Evolutionary conservation across 257 asterid species (phyloP).

Genomic region (Euphrasia confusa): DNA sequence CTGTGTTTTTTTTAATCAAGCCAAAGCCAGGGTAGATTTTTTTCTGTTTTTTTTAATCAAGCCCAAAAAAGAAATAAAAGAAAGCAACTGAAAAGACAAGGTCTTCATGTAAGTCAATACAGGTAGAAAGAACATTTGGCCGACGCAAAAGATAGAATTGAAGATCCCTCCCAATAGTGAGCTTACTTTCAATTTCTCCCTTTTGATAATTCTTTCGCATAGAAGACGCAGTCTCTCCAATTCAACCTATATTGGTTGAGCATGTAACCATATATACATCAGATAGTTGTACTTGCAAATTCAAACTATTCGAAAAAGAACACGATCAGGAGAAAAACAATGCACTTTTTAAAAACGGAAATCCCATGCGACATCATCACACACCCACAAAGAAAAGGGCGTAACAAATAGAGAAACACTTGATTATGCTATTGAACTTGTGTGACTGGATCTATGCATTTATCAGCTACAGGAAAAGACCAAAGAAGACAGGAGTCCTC

Average conservation of each 20-base stretch:
- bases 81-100: conserved; percentile 14
- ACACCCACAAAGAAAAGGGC: neutral
- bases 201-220: conserved; percentile 83
- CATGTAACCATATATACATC: conserved; percentile 17
- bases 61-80: neutral
- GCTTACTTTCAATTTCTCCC: conserved; percentile 94
- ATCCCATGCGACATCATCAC: neutral
- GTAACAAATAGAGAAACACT: neutral
- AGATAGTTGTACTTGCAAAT: conserved; percentile 12
- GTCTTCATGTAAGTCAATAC: neutral
- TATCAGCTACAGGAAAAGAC: neutral
- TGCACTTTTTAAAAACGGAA: conserved; percentile 5
- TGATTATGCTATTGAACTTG: neutral
- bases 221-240: conserved; percentile 94
- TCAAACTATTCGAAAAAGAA: conserved; percentile 11
- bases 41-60: neutral
- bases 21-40: neutral
- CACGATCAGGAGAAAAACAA: neutral
- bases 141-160: neutral
- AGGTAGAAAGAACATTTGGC: neutral
- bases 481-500: too few species aligned
- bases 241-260: conserved; percentile 61
- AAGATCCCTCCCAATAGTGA: conserved; percentile 1
- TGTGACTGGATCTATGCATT: neutral
- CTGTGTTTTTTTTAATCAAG: neutral